Percentiles rank a stretch among this genome's conserved stretches.
These are phyloP conservation scores for Psidium guajava DNA, from an alignment of 345 rosid species.

Conservation along the genomic window DNA sequence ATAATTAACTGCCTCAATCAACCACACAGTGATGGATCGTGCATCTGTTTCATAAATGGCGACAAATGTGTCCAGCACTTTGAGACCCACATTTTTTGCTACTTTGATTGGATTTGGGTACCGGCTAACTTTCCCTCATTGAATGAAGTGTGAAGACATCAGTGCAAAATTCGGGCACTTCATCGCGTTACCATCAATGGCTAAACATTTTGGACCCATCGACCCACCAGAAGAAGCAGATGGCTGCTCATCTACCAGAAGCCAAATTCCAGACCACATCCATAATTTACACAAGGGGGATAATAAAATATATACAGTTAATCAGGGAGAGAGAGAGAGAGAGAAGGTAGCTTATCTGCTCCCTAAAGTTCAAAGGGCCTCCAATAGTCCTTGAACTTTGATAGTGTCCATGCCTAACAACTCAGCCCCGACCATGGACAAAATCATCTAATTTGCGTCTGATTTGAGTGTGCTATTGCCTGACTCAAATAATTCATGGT, in stretches of 20 bases:
- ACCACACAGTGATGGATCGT: background rate
- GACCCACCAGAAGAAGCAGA: background rate
- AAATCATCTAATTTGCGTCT: background rate
- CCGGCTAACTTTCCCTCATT: background rate
- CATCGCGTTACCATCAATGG: background rate
- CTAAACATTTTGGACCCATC: background rate
- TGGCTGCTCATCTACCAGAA: background rate
- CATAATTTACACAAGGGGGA: background rate
- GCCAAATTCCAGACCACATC: background rate
- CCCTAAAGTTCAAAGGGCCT: background rate
- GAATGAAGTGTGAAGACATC: background rate
- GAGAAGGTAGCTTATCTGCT: background rate
- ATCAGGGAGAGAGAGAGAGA: background rate
- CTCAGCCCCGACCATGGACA: background rate
- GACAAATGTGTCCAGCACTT: background rate
- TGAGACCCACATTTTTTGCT: background rate
- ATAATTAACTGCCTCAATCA: background rate
- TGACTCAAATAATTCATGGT: background rate
- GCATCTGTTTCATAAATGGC: background rate
- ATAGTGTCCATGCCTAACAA: background rate
- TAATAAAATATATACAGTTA: background rate
- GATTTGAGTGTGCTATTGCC: accelerated
- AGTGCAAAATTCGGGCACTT: background rate
- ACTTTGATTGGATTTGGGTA: background rate
- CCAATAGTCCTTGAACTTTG: background rate